Percentiles rank a stretch among this genome's conserved stretches.
Conservation (phyloP, 306 rosid genomes). For the Vigna reflexopilosa region DNA sequence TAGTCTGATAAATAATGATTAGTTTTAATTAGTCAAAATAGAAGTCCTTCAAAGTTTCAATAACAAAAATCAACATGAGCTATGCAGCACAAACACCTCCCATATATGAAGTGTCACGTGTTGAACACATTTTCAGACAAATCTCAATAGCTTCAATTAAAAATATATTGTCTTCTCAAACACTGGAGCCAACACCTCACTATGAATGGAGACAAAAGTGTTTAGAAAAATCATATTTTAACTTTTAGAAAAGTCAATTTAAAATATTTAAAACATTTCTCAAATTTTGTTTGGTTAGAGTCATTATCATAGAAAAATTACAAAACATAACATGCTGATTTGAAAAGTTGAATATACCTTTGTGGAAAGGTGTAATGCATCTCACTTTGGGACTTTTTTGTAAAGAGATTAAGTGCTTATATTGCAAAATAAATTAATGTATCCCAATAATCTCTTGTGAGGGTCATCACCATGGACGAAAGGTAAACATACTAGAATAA, state of each 20-base stretch:
- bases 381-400: background rate
- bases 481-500: background rate
- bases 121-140: background rate
- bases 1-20: slow-evolving; percentile 73
- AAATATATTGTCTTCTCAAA: background rate
- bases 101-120: background rate
- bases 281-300: background rate
- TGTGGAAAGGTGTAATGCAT: background rate
- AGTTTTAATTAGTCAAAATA: slow-evolving; percentile 40
- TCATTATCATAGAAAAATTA: background rate
- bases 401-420: background rate
- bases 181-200: background rate
- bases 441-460: background rate
- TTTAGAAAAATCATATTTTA: background rate
- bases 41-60: slow-evolving; percentile 34
- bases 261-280: background rate
- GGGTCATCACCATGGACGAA: background rate
- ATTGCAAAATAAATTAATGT: background rate
- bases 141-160: background rate
- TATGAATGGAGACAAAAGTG: background rate
- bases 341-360: background rate
- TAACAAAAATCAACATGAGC: slow-evolving; percentile 23
- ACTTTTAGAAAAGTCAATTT: background rate
- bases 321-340: background rate
- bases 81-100: background rate